These are phyloP conservation scores for Noccaea caerulescens DNA, from an alignment of 345 rosid genomes.

Conservation along the genomic window DNA sequence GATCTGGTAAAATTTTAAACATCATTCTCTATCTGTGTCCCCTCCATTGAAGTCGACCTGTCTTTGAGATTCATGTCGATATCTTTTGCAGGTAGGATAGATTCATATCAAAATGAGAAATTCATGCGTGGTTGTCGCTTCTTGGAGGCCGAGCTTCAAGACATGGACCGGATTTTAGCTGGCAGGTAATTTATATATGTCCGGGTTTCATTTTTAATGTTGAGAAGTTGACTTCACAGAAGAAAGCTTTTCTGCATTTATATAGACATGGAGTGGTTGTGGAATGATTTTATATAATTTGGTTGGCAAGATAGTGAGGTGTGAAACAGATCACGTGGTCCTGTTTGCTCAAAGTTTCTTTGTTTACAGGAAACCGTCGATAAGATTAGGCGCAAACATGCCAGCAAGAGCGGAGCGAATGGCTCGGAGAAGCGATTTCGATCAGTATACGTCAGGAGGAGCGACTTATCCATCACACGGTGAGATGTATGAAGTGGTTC, in stretches of 20 bases:
- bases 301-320: conserved; percentile 35
- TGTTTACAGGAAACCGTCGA: conserved; percentile 71
- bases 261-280: conserved; percentile 41
- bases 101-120: conserved; percentile 79
- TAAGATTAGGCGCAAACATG: conserved; percentile 94
- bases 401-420: conserved; percentile 89
- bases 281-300: background rate
- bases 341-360: conserved; percentile 15
- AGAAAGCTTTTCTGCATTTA: conserved; percentile 31
- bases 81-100: conserved; percentile 60
- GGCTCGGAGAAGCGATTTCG: conserved; percentile 82
- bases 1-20: conserved; percentile 63
- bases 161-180: conserved; percentile 77
- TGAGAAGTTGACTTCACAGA: conserved; percentile 38
- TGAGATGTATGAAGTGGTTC: conserved; percentile 80
- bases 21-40: conserved; percentile 24
- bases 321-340: conserved; percentile 42
- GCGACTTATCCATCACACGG: conserved; percentile 48
- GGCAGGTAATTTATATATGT: conserved; percentile 61
- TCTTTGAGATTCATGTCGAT: conserved; percentile 10
- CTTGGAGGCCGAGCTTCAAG: conserved; percentile 91
- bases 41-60: conserved; percentile 14
- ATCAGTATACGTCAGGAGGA: conserved; percentile 78
- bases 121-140: conserved; percentile 91
- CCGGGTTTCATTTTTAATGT: conserved; percentile 6